These are phyloP conservation scores for Laguncularia racemosa DNA, from an alignment of 345 rosid genomes.

Conservation along the genomic window DNA sequence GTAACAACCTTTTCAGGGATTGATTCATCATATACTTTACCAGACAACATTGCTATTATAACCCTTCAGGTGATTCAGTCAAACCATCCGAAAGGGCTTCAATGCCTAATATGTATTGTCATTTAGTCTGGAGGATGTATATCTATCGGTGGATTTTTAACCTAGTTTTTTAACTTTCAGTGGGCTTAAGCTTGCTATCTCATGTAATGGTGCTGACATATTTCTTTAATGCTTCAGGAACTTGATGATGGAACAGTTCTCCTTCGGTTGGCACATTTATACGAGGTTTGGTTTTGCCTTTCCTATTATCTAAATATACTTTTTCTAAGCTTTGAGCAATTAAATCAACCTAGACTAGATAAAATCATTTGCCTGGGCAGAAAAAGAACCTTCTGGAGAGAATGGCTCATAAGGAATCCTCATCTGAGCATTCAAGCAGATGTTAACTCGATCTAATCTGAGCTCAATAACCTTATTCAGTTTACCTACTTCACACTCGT, in stretches of 20 bases:
- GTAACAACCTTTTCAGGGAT: constrained; percentile 61
- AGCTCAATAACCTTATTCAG: too few species aligned
- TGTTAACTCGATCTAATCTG: too few species aligned
- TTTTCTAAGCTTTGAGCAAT: background rate
- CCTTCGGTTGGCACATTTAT: constrained; percentile 83
- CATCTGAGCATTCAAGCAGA: too few species aligned
- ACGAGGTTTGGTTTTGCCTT: constrained; percentile 46
- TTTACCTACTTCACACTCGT: too few species aligned
- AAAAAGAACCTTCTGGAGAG: too few species aligned
- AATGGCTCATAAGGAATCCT: too few species aligned
- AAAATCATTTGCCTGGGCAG: too few species aligned
- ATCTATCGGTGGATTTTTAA: too few species aligned
- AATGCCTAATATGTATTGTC: background rate
- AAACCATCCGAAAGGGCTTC: background rate
- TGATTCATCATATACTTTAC: constrained; percentile 69
- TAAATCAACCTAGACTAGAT: too few species aligned
- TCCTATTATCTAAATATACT: background rate
- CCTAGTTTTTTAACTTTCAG: too few species aligned
- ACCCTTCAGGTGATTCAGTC: constrained; percentile 59
- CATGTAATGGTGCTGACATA: background rate
- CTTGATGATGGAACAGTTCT: constrained; percentile 69
- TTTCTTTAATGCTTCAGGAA: constrained; percentile 37
- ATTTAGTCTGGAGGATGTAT: background rate
- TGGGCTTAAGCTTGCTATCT: too few species aligned
- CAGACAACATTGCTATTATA: constrained; percentile 71